phyloP scores from a whole-genome alignment of 2,329 filamentous ascomycete genomes.

The Cadophora gregata region DNA sequence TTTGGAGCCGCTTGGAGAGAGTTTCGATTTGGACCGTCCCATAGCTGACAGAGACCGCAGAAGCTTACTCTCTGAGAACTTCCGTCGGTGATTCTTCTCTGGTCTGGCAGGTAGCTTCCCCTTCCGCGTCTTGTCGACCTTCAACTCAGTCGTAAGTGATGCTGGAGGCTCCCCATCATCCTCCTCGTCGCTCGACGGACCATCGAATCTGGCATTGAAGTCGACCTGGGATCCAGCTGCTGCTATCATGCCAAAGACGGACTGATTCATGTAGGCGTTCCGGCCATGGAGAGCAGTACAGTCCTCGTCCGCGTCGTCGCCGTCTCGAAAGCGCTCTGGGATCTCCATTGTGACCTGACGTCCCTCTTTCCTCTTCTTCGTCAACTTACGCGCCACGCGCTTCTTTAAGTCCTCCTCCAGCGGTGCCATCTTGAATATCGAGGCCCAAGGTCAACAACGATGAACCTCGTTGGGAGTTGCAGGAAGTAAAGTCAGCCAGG shows the following conservation, averaged over 20 bases:
- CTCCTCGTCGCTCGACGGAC: conserved; percentile 76
- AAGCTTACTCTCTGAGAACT: conserved; percentile 69
- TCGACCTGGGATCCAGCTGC: conserved; percentile 84
- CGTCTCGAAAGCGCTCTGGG: conserved; percentile 62
- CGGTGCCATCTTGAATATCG: conserved; percentile 43
- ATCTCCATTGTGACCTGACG: conserved; percentile 55
- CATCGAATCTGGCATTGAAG: conserved; percentile 82
- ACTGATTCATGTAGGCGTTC: conserved; percentile 76
- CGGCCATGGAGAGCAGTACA: conserved; percentile 60
- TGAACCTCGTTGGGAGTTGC: conserved; percentile 19
- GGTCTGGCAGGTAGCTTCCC: conserved; percentile 45
- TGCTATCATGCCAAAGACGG: conserved; percentile 90
- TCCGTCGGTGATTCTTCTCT: conserved; percentile 60
- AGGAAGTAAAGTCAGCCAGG: conserved; percentile 8
- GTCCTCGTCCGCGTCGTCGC: conserved; percentile 65
- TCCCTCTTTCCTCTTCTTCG: conserved; percentile 49
- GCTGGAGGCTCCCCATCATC: conserved; percentile 39
- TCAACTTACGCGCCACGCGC: conserved; percentile 50
- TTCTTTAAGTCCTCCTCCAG: conserved; percentile 50
- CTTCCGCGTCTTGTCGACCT: conserved; percentile 38
- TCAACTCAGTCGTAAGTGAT: conserved; percentile 32
- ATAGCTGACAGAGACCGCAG: conserved; percentile 69
- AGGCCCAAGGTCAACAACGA: conserved; percentile 18
- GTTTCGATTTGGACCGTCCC: conserved; percentile 47
- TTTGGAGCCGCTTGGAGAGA: conserved; percentile 41